Evolutionary conservation across 441 rosid species (phyloP), one percentile per base, ranked within the genome.

Genomic region (Populus tomentosa): DNA sequence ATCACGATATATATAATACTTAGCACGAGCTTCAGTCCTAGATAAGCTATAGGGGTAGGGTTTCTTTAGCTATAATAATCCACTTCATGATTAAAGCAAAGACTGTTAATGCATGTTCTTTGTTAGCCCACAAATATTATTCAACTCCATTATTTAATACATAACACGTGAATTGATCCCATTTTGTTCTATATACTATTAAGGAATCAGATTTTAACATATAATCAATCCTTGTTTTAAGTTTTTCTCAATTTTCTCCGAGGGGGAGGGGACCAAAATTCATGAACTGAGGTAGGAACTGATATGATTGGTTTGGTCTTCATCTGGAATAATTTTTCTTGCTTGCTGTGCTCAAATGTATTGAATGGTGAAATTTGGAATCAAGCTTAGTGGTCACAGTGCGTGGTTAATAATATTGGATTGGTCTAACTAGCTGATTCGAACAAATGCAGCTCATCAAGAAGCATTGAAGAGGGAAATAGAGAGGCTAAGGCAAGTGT

Each of bases 381-480:
- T 65, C 36, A 65, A 65, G n/a, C 8, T 21, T 65, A 5, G 7
- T 65, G 69, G 10, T 65, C 36, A 5, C 1, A 5, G n/a, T 53
- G 59, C 7, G 0, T 50, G 3, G 59, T 50, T n/a, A n/a, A n/a
- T 14, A 50, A 50, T 14, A 50, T 16, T 14, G 0, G 59, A 16
- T 50, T 50, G n/a, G 7, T 16, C 59, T 50, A 50, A 53, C 61
- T 53, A 16, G 61, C 7, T 72, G 35, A 32, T 42, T 14, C 16
- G 71, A 65, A 61, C 4, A 65, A 14, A 40, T 85, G 82, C 92
- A 94, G 98, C 97, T 78, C 97, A 91, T 82, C 96, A 94, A 82
- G 98, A 89, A 81, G 98, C 97, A 59, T 75, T 94, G 85, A 94
- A 89, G 90, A 90, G 93, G 85, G 98, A 94, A 85, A 94, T 94